These are phyloP conservation scores for Citrus maxima DNA, from an alignment of 345 rosid species.

Conservation along the genomic window DNA sequence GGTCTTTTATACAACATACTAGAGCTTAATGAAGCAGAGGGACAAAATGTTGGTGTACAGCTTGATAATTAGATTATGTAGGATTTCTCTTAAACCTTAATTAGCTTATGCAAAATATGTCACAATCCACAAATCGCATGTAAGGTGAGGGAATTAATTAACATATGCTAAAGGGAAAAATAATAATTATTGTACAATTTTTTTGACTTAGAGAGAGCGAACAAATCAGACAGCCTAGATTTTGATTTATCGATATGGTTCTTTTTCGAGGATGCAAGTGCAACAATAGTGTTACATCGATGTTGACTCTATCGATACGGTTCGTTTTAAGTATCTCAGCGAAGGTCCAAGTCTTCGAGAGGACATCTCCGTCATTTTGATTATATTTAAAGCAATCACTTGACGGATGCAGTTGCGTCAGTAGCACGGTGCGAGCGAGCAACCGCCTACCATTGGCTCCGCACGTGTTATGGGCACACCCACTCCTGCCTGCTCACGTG, in stretches of 20 bases:
- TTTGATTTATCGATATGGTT: not conserved
- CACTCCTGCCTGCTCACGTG: not conserved
- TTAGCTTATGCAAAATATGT: not conserved
- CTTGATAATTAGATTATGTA: not conserved
- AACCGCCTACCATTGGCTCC: conserved; percentile 3
- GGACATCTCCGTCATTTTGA: conserved; percentile 1
- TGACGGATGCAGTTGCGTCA: conserved; percentile 12
- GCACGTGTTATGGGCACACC: not conserved
- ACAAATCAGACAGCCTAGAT: not conserved
- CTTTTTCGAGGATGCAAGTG: not conserved
- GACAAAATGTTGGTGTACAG: not conserved
- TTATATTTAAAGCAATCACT: not conserved
- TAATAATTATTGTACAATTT: not conserved
- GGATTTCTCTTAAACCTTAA: not conserved
- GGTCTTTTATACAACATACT: too few species aligned
- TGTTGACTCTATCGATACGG: not conserved
- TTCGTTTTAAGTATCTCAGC: not conserved
- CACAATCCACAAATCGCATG: not conserved
- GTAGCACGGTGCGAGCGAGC: not conserved
- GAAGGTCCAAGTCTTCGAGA: not conserved
- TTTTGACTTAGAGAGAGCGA: not conserved
- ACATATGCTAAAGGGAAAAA: not conserved
- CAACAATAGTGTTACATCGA: too few species aligned
- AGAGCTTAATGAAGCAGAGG: too few species aligned
- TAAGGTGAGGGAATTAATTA: not conserved